A percentile compares a stretch with the other conserved stretches of the same genome.
These are phyloP conservation scores for Xylaria sp. DNA, from an alignment of 2,329 filamentous ascomycete genomes.

Conservation along the genomic window DNA sequence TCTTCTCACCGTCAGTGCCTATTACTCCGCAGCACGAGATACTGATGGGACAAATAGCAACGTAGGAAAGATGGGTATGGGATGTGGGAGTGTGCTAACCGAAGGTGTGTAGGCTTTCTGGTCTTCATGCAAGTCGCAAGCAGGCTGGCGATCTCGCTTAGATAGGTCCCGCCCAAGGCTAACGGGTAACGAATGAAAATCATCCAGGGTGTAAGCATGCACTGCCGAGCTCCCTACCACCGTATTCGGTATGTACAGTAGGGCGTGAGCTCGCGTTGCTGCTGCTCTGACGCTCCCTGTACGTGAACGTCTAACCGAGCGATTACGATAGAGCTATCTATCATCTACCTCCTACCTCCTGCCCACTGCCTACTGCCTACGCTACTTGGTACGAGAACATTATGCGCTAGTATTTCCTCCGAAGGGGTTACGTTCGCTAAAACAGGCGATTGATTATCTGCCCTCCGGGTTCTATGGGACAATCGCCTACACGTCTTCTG, in stretches of 20 bases:
- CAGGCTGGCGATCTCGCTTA: conserved; percentile 34
- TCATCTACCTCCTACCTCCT: too few species aligned
- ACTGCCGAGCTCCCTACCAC: conserved; percentile 28
- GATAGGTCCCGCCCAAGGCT: conserved; percentile 3
- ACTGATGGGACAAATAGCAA: not conserved
- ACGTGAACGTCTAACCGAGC: conserved; percentile 24
- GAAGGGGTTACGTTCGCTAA: not conserved
- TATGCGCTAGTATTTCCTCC: not conserved
- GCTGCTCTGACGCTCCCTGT: not conserved
- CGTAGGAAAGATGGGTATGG: not conserved
- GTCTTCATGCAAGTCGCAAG: conserved; percentile 27
- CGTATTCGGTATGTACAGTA: conserved; percentile 31
- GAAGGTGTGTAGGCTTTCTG: conserved; percentile 10
- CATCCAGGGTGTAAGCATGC: conserved; percentile 18
- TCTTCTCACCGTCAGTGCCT: not conserved
- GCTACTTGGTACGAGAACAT: too few species aligned
- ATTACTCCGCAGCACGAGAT: not conserved
- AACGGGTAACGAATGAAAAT: conserved; percentile 8
- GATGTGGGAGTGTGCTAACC: conserved; percentile 1
- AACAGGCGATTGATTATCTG: conserved; percentile 11
- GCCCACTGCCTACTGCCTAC: not conserved
- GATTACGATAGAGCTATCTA: conserved; percentile 13
- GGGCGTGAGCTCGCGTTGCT: not conserved
- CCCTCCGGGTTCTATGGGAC: not conserved
- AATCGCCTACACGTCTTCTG: not conserved